Evolutionary conservation across 2,329 filamentous ascomycete genomes (phyloP), one percentile per base, ranked within the genome.

Genomic region (Paracamarosporium sp.): DNA sequence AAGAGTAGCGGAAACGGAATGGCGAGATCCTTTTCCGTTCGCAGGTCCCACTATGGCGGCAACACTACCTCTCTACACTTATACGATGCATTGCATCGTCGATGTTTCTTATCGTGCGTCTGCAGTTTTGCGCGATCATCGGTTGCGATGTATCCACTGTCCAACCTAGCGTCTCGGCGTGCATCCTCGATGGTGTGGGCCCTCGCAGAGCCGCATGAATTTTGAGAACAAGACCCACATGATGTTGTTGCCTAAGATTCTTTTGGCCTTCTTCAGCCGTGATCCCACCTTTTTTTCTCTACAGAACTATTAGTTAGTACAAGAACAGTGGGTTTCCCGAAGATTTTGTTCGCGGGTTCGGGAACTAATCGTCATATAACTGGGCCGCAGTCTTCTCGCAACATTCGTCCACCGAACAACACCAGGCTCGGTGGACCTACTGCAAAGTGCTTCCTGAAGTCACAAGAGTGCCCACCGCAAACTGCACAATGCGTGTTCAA

Each of bases 291-390:
- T 48, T 38, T n/a, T 36, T 48, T 20, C n/a, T 33, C 28, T 27
- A 36, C 17, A 38, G 38, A 8, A 27, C n/a, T 13, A n/a, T 35
- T 36, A 27, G 20, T 36, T 7, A 12, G 3, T 13, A 6, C 12
- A 27, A 12, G 31, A 38, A 38, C 13, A 48, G 46, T 36, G 46
- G 46, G 46, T 13, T 27, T n/a, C 2, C 27, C 20, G 25, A 35
- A 45, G 11, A 25, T 44, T 53, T 44, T 28, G 50, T 24, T 7
- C n/a, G 25, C n/a, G 30, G 25, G 13, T 3, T 17, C 20, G 50
- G 28, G 27, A 27, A 17, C 50, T 35, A 41, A 33, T 35, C 50
- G 50, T 53, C 50, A 53, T 44, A 44, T 33, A 43, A 53, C 8
- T 44, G 50, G 50, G 50, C 27, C 48, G 4, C 2, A 17, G n/a